Base-by-base conservation (phyloP, 805 yeast genomes). In the Diddensiella transvaalensis region DNA sequence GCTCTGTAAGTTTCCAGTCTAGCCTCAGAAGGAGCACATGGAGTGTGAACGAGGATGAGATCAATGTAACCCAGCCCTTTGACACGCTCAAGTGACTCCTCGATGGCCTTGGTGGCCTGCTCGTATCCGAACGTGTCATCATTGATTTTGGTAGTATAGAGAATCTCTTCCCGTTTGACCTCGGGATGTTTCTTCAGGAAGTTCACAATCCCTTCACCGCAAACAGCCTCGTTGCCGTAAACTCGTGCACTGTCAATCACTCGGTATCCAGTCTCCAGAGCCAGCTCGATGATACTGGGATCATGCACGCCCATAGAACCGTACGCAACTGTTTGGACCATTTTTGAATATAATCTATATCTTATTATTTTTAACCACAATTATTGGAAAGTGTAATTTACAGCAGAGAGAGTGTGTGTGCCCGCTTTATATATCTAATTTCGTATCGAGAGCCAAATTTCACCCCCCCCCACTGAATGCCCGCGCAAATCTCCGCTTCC, bases 131-230 rank as follows among this genome's bases (percentile, higher is more conserved):
- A 78, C 53, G 80, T 78, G 32, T 72, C 69, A 56, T 82, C 77
- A 89, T 89, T 83, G 19, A 85, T 61, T 59, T 86, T 86, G 3
- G 93, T 82, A 6, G 87, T 82, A 64, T 83, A 69, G 44, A 64
- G 60, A 36, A 68, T 63, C 10, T 68, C 71, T 21, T 71, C 72
- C 64, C 91, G 75, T 18, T 83, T 69, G 36, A 64, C 71, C 71
- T 21, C 59, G 53, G 47, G 82, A 47, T 78, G 83, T 48, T 75
- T 78, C 35, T 70, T 59, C 4, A 82, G 50, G 72, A 79, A 85
- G 41, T 58, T 61, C 24, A 68, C 62, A 37, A 85, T 76, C 4
- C 84, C 93, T 41, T 74, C 71, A 8, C 80, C 81, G 5, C 79
- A 79, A 54, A 79, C 83, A 6, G 51, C 55, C 60, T 84, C 87